Base-by-base conservation (phyloP, 257 asterid genomes). In the Fraxinus excelsior region DNA sequence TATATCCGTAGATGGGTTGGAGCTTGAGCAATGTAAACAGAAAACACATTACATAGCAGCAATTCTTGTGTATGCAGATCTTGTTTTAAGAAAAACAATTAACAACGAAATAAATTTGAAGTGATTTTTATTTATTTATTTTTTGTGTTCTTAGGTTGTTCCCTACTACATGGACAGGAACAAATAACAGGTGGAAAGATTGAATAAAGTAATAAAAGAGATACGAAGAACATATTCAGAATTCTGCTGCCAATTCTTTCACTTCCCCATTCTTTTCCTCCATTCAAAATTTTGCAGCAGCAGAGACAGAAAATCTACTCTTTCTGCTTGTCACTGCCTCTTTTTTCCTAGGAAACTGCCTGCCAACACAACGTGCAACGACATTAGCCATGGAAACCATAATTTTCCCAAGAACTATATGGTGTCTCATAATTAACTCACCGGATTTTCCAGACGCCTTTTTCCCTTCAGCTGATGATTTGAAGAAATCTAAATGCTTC, bases 401-500 rank as follows among this genome's bases (percentile, higher is more conserved):
- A 14, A 44, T 44, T 44, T 44, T 13, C 53, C 12, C 4, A 44
- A 12, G 18, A 44, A 44, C 16, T 12, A 44, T 18, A 44, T 44
- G 5, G 4, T 21, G 18, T 5, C 8, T 5, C 23, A 51, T 5
- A 18, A 51, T 72, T 79, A 37, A 79, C 85, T 82, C 79, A 87
- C 91, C 80, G 66, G 94, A 75, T 83, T 62, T 62, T 11, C 68
- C 68, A 9, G 68, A 62, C 18, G 2, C 6, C 12, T 62, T 62
- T 62, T 80, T 88, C 83, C 88, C 87, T 79, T 84, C 77, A 60
- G 86, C 58, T 75, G 29, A 86, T 42, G 93, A 71, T 79, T 87
- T 92, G 74, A 88, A 86, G 85, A 89, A 88, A 70, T 95, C 85
- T 0, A 84, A 78, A 70, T 85, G 88, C 87, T 90, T 88, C 87